These are phyloP conservation scores for Truncatella angustata DNA, from an alignment of 2,329 filamentous ascomycete genomes.

Conservation along the genomic window DNA sequence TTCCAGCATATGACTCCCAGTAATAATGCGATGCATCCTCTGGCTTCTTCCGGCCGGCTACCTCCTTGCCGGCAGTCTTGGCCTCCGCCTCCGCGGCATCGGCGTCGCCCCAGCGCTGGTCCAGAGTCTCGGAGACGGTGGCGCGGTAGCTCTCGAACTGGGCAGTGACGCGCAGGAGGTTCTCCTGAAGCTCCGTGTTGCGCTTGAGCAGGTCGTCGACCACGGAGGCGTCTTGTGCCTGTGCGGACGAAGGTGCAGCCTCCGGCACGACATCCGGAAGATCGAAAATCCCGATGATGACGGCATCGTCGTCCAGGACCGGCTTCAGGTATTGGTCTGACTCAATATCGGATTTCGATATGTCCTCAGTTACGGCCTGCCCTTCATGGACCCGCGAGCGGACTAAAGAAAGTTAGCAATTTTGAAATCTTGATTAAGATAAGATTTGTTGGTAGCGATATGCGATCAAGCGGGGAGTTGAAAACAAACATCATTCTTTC, in stretches of 20 bases:
- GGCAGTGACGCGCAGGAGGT: slow-evolving; percentile 56
- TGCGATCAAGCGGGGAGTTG: too few relatives aligned
- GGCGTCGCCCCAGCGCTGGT: slow-evolving; percentile 62
- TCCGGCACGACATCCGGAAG: slow-evolving; percentile 49
- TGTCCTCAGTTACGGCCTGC: slow-evolving; percentile 51
- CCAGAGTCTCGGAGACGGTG: slow-evolving; percentile 64
- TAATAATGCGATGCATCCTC: slow-evolving; percentile 45
- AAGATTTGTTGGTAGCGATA: too few relatives aligned
- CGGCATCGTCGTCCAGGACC: slow-evolving; percentile 81
- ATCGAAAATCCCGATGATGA: slow-evolving; percentile 86
- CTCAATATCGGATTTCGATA: slow-evolving; percentile 62
- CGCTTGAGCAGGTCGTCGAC: slow-evolving; percentile 42
- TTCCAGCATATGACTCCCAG: slow-evolving; percentile 61
- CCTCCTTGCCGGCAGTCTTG: slow-evolving; percentile 21
- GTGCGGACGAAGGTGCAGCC: slow-evolving; percentile 15
- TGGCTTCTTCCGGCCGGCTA: slow-evolving; percentile 23
- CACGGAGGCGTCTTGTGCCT: slow-evolving; percentile 21
- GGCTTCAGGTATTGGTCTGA: slow-evolving; percentile 82
- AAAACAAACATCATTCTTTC: background rate
- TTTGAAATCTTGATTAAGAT: too few relatives aligned
- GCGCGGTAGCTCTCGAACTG: slow-evolving; percentile 66
- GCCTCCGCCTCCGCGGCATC: slow-evolving; percentile 38
- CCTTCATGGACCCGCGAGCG: slow-evolving; percentile 46
- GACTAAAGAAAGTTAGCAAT: slow-evolving; percentile 31
- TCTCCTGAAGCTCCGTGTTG: slow-evolving; percentile 57